Conservation (phyloP, 345 rosid genomes). For the Eucalyptus paniculata region DNA sequence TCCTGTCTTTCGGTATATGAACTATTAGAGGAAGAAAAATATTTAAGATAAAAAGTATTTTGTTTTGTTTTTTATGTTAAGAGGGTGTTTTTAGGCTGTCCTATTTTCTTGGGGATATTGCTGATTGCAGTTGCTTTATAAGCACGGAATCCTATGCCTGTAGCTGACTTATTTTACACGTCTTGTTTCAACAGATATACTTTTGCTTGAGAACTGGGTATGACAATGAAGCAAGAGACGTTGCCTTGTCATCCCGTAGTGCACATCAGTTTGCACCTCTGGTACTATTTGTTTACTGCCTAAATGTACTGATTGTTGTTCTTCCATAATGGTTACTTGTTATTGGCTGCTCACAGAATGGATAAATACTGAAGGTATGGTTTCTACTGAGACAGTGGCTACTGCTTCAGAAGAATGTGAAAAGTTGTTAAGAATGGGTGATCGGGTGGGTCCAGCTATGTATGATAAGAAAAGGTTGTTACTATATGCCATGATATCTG, state of each 20-base stretch:
- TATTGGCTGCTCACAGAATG: conserved; percentile 79
- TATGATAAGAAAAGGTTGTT: conserved; percentile 93
- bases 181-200: conserved; percentile 33
- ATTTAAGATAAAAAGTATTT: not conserved
- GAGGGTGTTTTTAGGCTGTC: not conserved
- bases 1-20: not conserved
- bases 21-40: not conserved
- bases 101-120: not conserved
- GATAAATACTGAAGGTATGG: conserved; percentile 79
- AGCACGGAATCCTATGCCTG: not conserved
- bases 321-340: conserved; percentile 1
- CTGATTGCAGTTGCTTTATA: not conserved
- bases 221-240: conserved; percentile 77
- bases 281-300: conserved; percentile 26
- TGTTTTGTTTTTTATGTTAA: not conserved
- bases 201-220: conserved; percentile 96
- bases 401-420: conserved; percentile 96
- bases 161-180: not conserved
- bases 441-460: conserved; percentile 75
- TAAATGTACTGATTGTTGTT: not conserved
- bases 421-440: conserved; percentile 85
- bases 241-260: conserved; percentile 69
- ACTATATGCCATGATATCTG: conserved; percentile 66
- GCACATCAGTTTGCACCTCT: conserved; percentile 85
- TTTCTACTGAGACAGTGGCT: conserved; percentile 58